These are phyloP conservation scores for Coniochaeta sp. DNA, from an alignment of 2,329 filamentous ascomycete species.

Conservation along the genomic window DNA sequence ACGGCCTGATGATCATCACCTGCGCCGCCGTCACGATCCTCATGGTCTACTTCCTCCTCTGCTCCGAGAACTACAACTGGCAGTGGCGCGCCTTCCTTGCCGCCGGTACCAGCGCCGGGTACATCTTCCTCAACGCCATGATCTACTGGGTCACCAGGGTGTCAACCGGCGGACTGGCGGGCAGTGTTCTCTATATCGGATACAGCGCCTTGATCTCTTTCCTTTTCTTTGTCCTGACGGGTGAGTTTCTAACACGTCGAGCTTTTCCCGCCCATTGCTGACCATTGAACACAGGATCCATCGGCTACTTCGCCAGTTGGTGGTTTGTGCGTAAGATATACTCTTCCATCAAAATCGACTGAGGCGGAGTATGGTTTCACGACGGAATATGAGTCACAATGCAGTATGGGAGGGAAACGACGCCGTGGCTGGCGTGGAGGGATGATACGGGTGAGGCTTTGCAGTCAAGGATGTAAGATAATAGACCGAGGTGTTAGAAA, in stretches of 20 bases:
- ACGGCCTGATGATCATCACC: slow-evolving; percentile 94
- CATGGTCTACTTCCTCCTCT: slow-evolving; percentile 93
- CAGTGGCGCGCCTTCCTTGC: slow-evolving; percentile 94
- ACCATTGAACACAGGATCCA: slow-evolving; percentile 57
- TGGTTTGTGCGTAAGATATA: slow-evolving; percentile 93
- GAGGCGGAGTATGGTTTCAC: slow-evolving; percentile 13
- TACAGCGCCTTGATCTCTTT: slow-evolving; percentile 88
- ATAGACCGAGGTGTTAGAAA: neutral
- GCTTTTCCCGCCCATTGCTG: neutral
- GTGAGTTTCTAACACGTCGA: slow-evolving; percentile 56
- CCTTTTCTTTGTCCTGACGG: slow-evolving; percentile 87
- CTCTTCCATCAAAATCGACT: slow-evolving; percentile 97
- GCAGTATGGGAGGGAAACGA: neutral
- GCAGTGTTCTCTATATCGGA: slow-evolving; percentile 85
- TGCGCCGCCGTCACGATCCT: slow-evolving; percentile 87
- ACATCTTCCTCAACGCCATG: slow-evolving; percentile 87
- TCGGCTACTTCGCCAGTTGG: slow-evolving; percentile 94
- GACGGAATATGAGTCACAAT: neutral
- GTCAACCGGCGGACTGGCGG: slow-evolving; percentile 75
- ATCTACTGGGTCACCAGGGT: slow-evolving; percentile 88
- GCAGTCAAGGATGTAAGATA: neutral
- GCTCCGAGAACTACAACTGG: slow-evolving; percentile 97
- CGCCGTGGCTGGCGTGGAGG: neutral
- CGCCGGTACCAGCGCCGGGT: slow-evolving; percentile 81
- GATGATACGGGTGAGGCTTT: neutral